Evolutionary conservation across 2,329 filamentous ascomycete species (phyloP).

Genomic region (Aspergillus luchuensis): DNA sequence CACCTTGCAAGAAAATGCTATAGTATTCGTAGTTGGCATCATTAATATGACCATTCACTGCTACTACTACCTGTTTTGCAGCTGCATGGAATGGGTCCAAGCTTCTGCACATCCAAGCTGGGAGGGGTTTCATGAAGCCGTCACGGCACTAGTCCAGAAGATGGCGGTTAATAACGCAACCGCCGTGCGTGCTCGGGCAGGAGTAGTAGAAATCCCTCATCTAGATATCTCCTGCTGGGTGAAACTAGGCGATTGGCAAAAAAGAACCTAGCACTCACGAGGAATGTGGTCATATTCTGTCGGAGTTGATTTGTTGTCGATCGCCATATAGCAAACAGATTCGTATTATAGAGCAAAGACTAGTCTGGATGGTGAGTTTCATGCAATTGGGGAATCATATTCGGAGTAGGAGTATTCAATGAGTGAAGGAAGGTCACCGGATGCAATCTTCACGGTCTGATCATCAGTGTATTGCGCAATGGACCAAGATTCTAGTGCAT

Average conservation of each 20-base stretch:
- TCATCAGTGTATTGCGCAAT: neutral
- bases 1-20: neutral
- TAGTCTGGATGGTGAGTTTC: slow-evolving; percentile 9
- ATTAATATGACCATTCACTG: neutral
- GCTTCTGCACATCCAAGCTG: slow-evolving; percentile 1
- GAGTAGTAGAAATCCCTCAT: neutral
- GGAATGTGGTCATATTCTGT: too few relatives aligned
- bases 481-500: neutral
- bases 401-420: too few relatives aligned
- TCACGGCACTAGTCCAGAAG: neutral
- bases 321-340: too few relatives aligned
- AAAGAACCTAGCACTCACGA: too few relatives aligned
- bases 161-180: slow-evolving; percentile 2
- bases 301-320: too few relatives aligned
- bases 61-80: neutral
- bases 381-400: too few relatives aligned
- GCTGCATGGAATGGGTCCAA: neutral
- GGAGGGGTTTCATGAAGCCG: neutral
- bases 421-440: neutral
- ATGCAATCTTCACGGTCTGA: neutral
- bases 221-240: neutral
- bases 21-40: neutral
- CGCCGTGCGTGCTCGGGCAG: neutral
- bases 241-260: neutral
- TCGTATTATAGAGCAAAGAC: neutral